Percentiles rank a stretch among this genome's conserved stretches.
phyloP scores from a whole-genome alignment of 495 filamentous ascomycete species.

The Aspergillus homomorphus region DNA sequence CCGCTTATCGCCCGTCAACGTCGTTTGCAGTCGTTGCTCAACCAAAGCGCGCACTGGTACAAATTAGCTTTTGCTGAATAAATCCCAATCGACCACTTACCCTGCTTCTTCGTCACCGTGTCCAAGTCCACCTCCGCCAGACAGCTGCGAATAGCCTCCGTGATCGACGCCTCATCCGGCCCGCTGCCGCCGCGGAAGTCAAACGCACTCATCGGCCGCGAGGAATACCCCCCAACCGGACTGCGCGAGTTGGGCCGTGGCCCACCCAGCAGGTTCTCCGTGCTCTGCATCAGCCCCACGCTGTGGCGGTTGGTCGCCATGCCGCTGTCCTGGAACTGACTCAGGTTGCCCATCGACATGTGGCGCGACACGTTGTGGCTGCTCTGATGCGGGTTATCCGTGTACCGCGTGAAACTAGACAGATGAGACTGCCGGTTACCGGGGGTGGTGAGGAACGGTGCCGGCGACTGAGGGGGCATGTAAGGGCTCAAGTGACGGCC shows the following conservation, averaged over 20 bases:
- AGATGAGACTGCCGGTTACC: slow-evolving; percentile 55
- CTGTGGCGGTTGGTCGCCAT: slow-evolving; percentile 46
- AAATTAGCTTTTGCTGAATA: slow-evolving; percentile 17
- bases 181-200: slow-evolving; percentile 72
- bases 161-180: slow-evolving; percentile 68
- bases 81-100: slow-evolving; percentile 32
- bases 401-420: slow-evolving; percentile 53
- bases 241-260: slow-evolving; percentile 52
- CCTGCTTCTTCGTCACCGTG: slow-evolving; percentile 95
- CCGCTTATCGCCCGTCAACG: slow-evolving; percentile 75
- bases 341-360: slow-evolving; percentile 62
- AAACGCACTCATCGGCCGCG: slow-evolving; percentile 58
- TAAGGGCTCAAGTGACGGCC: slow-evolving; percentile 54
- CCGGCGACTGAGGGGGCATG: slow-evolving; percentile 79
- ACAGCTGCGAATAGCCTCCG: slow-evolving; percentile 77
- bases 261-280: slow-evolving; percentile 57
- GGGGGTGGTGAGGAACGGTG: slow-evolving; percentile 55
- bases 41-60: slow-evolving; percentile 72
- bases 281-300: slow-evolving; percentile 51
- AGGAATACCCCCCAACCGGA: slow-evolving; percentile 44
- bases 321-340: slow-evolving; percentile 52
- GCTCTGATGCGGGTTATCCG: slow-evolving; percentile 42
- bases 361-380: slow-evolving; percentile 42
- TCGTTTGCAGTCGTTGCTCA: slow-evolving; percentile 86
- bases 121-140: slow-evolving; percentile 91